These are phyloP conservation scores for Globisporangium takayamanum DNA, from an alignment of 352 stramenopile genomes.

Conservation along the genomic window DNA sequence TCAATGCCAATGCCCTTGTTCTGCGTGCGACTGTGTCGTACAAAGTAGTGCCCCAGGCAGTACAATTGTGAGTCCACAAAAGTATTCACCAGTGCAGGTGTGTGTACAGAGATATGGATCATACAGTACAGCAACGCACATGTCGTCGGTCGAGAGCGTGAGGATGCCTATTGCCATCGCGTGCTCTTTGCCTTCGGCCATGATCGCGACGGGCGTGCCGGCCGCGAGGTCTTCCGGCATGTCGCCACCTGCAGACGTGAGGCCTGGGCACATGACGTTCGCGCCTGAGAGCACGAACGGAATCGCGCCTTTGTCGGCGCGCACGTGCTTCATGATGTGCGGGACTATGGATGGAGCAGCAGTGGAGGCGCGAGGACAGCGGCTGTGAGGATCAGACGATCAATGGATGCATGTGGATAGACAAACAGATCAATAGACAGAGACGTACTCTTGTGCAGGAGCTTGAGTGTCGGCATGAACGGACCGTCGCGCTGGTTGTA, in stretches of 20 bases:
- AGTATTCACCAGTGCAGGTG: background rate
- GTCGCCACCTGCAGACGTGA: constrained; percentile 93
- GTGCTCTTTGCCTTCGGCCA: constrained; percentile 97
- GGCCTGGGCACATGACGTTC: constrained; percentile 98
- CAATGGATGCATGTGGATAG: background rate
- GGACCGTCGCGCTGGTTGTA: constrained; percentile 96
- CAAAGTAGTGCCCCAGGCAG: background rate
- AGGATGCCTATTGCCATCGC: constrained; percentile 96
- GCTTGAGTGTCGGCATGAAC: constrained; percentile 94
- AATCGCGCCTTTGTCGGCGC: constrained; percentile 97
- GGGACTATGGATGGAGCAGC: constrained; percentile 38
- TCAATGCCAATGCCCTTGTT: constrained; percentile 98
- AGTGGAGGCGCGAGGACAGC: background rate
- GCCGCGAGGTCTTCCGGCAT: constrained; percentile 87
- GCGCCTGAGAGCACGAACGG: constrained; percentile 96
- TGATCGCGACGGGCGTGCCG: constrained; percentile 90
- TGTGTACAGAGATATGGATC: background rate
- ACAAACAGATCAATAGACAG: background rate
- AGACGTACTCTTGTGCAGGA: constrained; percentile 90
- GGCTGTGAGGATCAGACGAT: too few species aligned
- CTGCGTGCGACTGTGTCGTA: constrained; percentile 63
- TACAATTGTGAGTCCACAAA: constrained; percentile 1
- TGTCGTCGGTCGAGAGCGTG: constrained; percentile 94
- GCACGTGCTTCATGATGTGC: constrained; percentile 90
- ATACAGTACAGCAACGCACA: constrained; percentile 53